A percentile compares a stretch with the other conserved stretches of the same genome.
Conservation (phyloP, 2,329 filamentous ascomycete species). For the Zymoseptoria ardabiliae region DNA sequence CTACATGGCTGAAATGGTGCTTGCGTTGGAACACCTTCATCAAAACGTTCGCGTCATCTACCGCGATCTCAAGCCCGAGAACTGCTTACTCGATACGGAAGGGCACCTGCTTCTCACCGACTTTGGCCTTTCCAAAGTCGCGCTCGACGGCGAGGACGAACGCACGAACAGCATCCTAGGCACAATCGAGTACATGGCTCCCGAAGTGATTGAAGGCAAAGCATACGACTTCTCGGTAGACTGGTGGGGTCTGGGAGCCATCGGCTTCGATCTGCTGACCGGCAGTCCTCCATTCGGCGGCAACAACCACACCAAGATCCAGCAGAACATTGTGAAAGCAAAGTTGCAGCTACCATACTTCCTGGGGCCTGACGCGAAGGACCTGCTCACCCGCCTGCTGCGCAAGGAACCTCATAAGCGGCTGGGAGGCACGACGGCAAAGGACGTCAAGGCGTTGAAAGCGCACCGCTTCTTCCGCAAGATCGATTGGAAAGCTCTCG, state of each 20-base stretch:
- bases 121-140: conserved; percentile 93
- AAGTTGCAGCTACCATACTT: conserved; percentile 87
- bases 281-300: conserved; percentile 86
- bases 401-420: conserved; percentile 90
- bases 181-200: conserved; percentile 98
- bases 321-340: conserved; percentile 91
- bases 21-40: conserved; percentile 90
- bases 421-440: conserved; percentile 79
- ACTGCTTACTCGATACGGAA: conserved; percentile 84
- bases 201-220: conserved; percentile 80
- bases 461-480: conserved; percentile 93
- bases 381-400: conserved; percentile 79
- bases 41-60: conserved; percentile 90
- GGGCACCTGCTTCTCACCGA: conserved; percentile 93
- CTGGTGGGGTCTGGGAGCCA: conserved; percentile 95
- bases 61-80: conserved; percentile 94
- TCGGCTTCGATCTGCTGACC: conserved; percentile 88
- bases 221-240: conserved; percentile 92
- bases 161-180: conserved; percentile 85
- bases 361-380: conserved; percentile 84
- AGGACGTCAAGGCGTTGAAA: conserved; percentile 79
- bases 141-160: conserved; percentile 58
- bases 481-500: conserved; percentile 88
- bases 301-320: conserved; percentile 87
- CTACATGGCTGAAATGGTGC: conserved; percentile 97